Base-by-base conservation (phyloP, 108 stramenopile genomes). In the Skeletonema grethae region DNA sequence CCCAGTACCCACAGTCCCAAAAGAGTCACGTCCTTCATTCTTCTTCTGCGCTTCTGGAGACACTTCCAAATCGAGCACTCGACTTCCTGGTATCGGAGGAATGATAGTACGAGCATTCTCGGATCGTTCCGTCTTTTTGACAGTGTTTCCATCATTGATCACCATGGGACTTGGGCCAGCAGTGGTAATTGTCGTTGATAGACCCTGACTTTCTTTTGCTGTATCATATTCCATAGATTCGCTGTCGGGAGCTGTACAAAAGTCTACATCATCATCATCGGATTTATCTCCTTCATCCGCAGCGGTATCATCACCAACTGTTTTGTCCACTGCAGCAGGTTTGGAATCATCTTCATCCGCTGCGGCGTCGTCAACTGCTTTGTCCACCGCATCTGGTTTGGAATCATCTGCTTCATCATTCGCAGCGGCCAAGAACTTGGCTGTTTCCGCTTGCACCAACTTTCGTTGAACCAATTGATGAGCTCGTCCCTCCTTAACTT, bases 121-220 rank as follows among this genome's bases (percentile, higher is more conserved):
- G 7, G 36, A 34, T 5, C 25, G 50, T 39, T 71, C 70, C 15
- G 76, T 15, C 39, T 70, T 76, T 67, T 60, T 39, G 18, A 41
- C 69, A 22, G 70, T 77, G 29, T 77, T 77, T 2, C 76, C 76
- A 66, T 77, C 76, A 20, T 65, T 63, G 55, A 71, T 11, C 2
- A 71, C 64, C 13, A 10, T 61, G 7, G 67, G 63, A 41, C 69
- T 71, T 28, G 45, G 24, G 2, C 38, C 69, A 28, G 73, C 43
- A 16, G 24, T 11, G 18, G 29, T 24, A 6, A 18, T 60, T 22
- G 25, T 31, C 15, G 32, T 32, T 9, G 12, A 59, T 46, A 57
- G 56, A 28, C 50, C 50, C 50, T 53, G 57, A 20, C 43, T 43
- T 64, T 41, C 63, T 29, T 36, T 75, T 9, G 74, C 74, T n/a